Evolutionary conservation across 2,329 filamentous ascomycete species (phyloP).

Genomic region (Fusarium decemcellulare): DNA sequence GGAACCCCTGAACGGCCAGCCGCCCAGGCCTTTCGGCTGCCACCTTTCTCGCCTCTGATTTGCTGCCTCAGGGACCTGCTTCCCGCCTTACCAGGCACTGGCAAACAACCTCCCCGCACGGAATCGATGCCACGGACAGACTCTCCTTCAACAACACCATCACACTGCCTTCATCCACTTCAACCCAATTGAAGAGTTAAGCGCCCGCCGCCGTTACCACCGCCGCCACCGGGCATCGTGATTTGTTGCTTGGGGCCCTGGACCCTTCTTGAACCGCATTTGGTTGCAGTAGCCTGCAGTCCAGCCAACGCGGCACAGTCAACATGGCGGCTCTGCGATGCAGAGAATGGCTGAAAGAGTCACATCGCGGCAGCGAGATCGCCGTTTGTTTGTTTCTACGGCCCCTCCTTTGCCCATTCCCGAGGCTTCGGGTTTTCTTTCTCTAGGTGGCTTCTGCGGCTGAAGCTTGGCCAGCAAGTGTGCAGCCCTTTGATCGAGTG

Average conservation of each 20-base stretch:
- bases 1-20: constrained; percentile 21
- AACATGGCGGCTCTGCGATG: constrained; percentile 27
- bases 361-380: constrained; percentile 17
- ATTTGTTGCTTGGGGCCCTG: constrained; percentile 21
- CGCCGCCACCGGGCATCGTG: background rate
- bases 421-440: constrained; percentile 1
- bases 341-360: constrained; percentile 22
- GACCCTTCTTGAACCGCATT: background rate
- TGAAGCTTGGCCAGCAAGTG: constrained; percentile 21
- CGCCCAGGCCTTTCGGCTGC: constrained; percentile 5
- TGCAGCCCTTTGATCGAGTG: constrained; percentile 30
- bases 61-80: background rate
- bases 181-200: constrained; percentile 22
- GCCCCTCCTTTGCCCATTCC: background rate
- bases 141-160: constrained; percentile 16
- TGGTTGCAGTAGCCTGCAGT: constrained; percentile 10
- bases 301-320: constrained; percentile 17
- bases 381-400: background rate
- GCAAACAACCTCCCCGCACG: constrained; percentile 3
- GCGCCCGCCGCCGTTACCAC: constrained; percentile 30
- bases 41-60: constrained; percentile 19
- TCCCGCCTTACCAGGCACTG: constrained; percentile 20
- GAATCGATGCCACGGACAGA: constrained; percentile 18
- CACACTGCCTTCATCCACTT: constrained; percentile 4
- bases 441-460: constrained; percentile 10